These are phyloP conservation scores for Panicum hallii DNA, from an alignment of 202 grass and related monocot species.

Conservation along the genomic window DNA sequence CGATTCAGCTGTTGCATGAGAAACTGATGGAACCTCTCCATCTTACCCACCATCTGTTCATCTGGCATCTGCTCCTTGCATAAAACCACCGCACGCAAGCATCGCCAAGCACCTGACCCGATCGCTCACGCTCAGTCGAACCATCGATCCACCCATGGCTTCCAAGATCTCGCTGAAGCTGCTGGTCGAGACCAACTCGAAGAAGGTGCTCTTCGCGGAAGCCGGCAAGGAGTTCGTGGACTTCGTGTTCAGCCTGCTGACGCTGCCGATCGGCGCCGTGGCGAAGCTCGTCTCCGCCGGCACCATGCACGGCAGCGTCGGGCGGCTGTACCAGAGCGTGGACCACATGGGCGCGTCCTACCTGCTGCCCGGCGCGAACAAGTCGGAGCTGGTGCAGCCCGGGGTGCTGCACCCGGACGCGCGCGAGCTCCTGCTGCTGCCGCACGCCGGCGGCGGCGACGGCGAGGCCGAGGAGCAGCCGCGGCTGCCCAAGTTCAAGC, in stretches of 20 bases:
- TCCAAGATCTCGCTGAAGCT: constrained; percentile 55
- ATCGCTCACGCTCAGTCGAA: background rate
- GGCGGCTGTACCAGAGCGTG: constrained; percentile 52
- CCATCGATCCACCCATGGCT: constrained; percentile 22
- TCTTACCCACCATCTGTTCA: background rate
- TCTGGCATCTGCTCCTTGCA: background rate
- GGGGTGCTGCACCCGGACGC: constrained; percentile 19
- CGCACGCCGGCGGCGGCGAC: background rate
- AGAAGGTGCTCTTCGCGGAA: constrained; percentile 57
- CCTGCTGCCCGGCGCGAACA: constrained; percentile 35
- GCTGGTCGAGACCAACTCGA: constrained; percentile 45
- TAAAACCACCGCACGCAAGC: background rate
- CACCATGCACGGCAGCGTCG: constrained; percentile 47
- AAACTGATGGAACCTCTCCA: background rate
- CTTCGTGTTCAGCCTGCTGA: constrained; percentile 52
- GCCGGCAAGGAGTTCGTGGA: constrained; percentile 64
- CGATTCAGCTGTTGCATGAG: background rate
- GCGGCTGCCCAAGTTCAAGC: constrained; percentile 28
- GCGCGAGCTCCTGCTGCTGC: constrained; percentile 19
- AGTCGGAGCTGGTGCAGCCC: constrained; percentile 42
- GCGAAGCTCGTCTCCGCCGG: constrained; percentile 50
- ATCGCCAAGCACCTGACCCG: background rate
- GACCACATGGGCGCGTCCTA: constrained; percentile 36
- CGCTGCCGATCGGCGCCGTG: constrained; percentile 43
- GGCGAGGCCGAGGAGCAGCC: background rate